These are phyloP conservation scores for Crithidia sp. DNA, from an alignment of 208 protist species.

Conservation along the genomic window DNA sequence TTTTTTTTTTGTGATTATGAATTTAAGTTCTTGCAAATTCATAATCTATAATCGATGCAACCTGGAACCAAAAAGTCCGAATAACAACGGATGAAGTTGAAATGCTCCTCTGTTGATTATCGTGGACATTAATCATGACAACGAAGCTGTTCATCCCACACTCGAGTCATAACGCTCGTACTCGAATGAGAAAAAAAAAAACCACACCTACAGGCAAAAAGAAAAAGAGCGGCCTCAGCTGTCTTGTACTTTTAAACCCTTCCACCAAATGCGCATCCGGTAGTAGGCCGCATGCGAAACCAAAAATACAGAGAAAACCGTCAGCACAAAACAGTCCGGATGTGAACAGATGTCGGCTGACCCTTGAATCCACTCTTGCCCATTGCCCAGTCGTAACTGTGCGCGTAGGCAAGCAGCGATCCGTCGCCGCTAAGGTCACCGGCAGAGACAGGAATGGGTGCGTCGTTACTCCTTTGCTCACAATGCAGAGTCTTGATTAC, in stretches of 20 bases:
- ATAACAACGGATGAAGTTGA: no score
- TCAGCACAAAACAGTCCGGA: constrained; percentile 23
- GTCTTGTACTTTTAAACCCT: no score
- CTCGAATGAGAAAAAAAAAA: constrained; percentile 12
- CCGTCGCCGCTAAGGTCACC: constrained; percentile 74
- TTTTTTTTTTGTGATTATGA: not conserved
- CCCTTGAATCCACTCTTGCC: constrained; percentile 61
- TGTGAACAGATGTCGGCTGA: constrained; percentile 55
- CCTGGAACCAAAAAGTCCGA: no score
- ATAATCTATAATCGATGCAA: no score
- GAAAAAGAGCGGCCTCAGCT: not conserved
- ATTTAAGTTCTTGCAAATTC: no score
- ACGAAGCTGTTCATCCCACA: no score
- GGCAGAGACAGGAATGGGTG: constrained; percentile 69
- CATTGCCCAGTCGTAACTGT: constrained; percentile 90
- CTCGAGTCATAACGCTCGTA: no score
- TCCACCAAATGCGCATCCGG: not conserved
- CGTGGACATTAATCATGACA: no score
- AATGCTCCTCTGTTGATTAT: no score
- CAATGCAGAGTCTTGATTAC: constrained; percentile 35
- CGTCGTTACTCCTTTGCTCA: constrained; percentile 39
- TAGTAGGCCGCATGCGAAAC: not conserved
- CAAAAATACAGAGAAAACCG: no score
- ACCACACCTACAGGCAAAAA: constrained; percentile 1
- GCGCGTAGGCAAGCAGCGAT: constrained; percentile 68